These are phyloP conservation scores for Dactylellina drechsleri DNA, from an alignment of 2,329 filamentous ascomycete species.

Conservation along the genomic window DNA sequence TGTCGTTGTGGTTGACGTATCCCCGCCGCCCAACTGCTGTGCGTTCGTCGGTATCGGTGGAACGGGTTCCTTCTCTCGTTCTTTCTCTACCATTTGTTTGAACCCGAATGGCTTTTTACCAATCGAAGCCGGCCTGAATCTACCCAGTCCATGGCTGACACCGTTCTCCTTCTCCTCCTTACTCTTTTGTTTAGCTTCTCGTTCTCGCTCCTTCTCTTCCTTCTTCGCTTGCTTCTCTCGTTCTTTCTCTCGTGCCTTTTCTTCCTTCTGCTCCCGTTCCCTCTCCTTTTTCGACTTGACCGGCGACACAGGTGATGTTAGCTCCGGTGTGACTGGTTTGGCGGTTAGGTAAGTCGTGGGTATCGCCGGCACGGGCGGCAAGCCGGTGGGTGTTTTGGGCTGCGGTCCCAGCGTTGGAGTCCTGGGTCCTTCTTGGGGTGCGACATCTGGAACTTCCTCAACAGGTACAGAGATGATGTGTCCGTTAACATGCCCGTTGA, in stretches of 20 bases:
- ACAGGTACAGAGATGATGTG: slow-evolving; percentile 32
- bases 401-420: slow-evolving; percentile 53
- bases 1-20: slow-evolving; percentile 45
- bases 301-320: slow-evolving; percentile 43
- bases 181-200: slow-evolving; percentile 37
- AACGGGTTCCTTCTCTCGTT: slow-evolving; percentile 47
- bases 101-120: slow-evolving; percentile 53
- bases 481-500: slow-evolving; percentile 53
- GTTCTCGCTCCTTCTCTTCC: slow-evolving; percentile 39
- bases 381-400: slow-evolving; percentile 40
- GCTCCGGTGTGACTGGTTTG: slow-evolving; percentile 37
- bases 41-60: slow-evolving; percentile 43
- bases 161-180: slow-evolving; percentile 52
- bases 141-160: slow-evolving; percentile 40
- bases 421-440: slow-evolving; percentile 42
- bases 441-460: slow-evolving; percentile 54
- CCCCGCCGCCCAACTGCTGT: slow-evolving; percentile 9
- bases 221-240: slow-evolving; percentile 55
- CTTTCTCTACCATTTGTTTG: slow-evolving; percentile 44
- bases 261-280: slow-evolving; percentile 55
- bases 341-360: slow-evolving; percentile 48
- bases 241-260: slow-evolving; percentile 56
- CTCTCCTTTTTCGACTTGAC: slow-evolving; percentile 57
- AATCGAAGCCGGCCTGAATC: slow-evolving; percentile 48
- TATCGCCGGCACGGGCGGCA: slow-evolving; percentile 52